Conservation (phyloP, 805 yeast species). For the Kluyveromyces wickerhamii region DNA sequence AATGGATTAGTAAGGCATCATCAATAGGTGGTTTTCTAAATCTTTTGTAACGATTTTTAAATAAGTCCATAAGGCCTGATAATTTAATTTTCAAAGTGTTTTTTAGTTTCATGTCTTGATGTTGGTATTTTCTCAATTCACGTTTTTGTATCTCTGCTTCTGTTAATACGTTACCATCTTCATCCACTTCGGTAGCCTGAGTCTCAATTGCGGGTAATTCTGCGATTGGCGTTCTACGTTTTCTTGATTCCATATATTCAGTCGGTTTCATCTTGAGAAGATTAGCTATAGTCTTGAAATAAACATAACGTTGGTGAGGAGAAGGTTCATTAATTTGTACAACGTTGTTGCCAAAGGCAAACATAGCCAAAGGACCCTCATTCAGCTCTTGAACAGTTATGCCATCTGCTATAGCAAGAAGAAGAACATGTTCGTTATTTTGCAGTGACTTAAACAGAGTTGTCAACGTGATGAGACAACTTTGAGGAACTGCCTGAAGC, state of each 20-base stretch:
- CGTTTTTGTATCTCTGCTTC: slow-evolving; percentile 32
- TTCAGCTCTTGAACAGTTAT: slow-evolving; percentile 41
- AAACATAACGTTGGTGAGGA: slow-evolving; percentile 41
- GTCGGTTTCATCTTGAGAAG: slow-evolving; percentile 61
- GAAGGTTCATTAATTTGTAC: slow-evolving; percentile 45
- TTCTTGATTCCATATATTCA: slow-evolving; percentile 58
- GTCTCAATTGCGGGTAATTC: slow-evolving; percentile 30
- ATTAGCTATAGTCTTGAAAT: slow-evolving; percentile 45
- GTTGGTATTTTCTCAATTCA: slow-evolving; percentile 39
- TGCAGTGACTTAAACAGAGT: slow-evolving; percentile 61
- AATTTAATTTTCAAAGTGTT: slow-evolving; percentile 79
- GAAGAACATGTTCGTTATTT: slow-evolving; percentile 63
- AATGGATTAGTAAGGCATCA: slow-evolving; percentile 59
- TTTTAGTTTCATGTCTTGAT: slow-evolving; percentile 72
- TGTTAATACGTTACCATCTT: slow-evolving; percentile 26
- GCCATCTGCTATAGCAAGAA: slow-evolving; percentile 63
- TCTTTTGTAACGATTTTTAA: slow-evolving; percentile 78
- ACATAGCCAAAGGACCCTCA: slow-evolving; percentile 17
- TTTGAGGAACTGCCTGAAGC: slow-evolving; percentile 55
- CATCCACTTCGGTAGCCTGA: slow-evolving; percentile 13
- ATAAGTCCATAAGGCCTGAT: slow-evolving; percentile 81
- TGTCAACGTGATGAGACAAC: slow-evolving; percentile 64
- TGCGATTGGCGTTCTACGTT: slow-evolving; percentile 36
- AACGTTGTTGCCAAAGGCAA: slow-evolving; percentile 32
- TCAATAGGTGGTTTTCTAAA: slow-evolving; percentile 89